Evolutionary conservation across 2,329 filamentous ascomycete species (phyloP), one percentile per base, ranked within the genome.

Genomic region (Drechslerella dactyloides): DNA sequence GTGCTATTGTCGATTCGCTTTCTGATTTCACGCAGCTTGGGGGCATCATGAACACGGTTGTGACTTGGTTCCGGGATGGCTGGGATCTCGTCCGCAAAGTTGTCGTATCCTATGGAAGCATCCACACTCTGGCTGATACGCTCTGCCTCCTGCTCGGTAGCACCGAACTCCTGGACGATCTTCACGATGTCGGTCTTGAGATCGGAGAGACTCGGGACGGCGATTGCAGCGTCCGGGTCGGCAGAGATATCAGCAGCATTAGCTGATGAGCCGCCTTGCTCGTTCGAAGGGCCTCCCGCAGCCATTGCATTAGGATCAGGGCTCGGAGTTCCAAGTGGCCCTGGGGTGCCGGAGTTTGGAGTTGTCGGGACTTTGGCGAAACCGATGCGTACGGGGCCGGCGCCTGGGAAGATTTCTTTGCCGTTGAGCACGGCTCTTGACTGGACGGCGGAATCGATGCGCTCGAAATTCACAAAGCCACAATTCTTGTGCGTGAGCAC

Each of bases 401-500:
- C 93, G 62, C 94, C 94, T 7, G 94, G 94, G 82, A 99, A 99
- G 72, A 99, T 97, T 80, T 99, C 94, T 80, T 96, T 97, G 77
- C 92, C 92, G 77, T 97, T 97, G 81, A 96, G 88, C 78, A 88
- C 85, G 13, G 87, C 87, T 79, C 93, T 96, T 15, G 94, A 94
- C 70, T 91, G 88, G 42, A 97, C 88, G 63, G 94, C 94, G 78
- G 91, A 96, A 75, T 97, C 93, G 30, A 94, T 82, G 69, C 87
- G 89, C 80, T 97, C 92, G 77, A 96, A 99, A 80, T 99, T 99
- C 78, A 99, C 93, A 76, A 99, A 99, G 1, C 93, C 94, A 79
- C 94, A 99, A 81, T 96, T 97, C 84, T 99, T 99, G 83, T 99
- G 92, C 0, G 94, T 97, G 73, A 99, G 84, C 2, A 99, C 94